Conservation (phyloP, 1,284 basidiomycete genomes). For the Golubevia sp. region DNA sequence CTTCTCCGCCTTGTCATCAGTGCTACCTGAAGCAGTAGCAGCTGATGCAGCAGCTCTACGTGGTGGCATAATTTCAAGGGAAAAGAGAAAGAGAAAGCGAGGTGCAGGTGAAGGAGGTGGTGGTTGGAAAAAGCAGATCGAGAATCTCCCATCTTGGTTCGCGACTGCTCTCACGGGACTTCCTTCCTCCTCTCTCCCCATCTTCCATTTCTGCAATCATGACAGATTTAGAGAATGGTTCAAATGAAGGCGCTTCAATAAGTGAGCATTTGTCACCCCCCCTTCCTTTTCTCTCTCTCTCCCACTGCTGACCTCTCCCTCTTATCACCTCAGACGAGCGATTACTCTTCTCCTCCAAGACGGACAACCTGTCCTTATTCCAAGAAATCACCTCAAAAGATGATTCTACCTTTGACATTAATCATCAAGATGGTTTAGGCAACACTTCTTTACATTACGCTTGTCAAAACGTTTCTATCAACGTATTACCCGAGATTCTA, state of each 20-base stretch:
- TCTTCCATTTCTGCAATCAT: no score
- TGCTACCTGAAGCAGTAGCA: background rate
- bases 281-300: no score
- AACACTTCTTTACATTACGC: constrained; percentile 57
- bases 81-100: background rate
- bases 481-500: constrained; percentile 45
- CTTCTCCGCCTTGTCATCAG: background rate
- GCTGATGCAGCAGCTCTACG: background rate
- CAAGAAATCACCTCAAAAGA: constrained; percentile 32
- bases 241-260: no score
- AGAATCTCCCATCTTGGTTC: no score
- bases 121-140: no score
- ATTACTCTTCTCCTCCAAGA: constrained; percentile 40
- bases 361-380: constrained; percentile 42
- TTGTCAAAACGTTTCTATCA: constrained; percentile 26
- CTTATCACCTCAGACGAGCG: constrained; percentile 27
- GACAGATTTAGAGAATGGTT: no score
- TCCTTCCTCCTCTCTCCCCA: no score
- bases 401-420: constrained; percentile 32
- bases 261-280: no score
- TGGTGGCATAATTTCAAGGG: background rate
- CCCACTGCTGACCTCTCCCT: no score
- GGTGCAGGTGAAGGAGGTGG: no score
- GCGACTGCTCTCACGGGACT: background rate
- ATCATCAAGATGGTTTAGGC: constrained; percentile 44